These are phyloP conservation scores for Aureobasidium namibiae DNA, from an alignment of 2,329 filamentous ascomycete species.

Conservation along the genomic window DNA sequence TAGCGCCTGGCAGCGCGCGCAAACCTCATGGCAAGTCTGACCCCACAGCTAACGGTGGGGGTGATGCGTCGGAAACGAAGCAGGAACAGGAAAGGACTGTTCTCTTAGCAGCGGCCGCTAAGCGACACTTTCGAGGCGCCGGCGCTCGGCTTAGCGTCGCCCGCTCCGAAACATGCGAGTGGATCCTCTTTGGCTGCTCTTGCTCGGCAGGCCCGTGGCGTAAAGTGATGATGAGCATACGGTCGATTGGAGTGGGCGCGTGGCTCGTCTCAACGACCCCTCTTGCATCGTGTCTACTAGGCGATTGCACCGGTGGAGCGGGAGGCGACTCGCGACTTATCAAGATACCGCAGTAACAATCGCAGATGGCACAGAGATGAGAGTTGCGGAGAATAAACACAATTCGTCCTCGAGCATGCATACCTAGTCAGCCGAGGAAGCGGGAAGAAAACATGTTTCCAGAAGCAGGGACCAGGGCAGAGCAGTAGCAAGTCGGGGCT, in stretches of 20 bases:
- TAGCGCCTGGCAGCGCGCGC: slow-evolving; percentile 8
- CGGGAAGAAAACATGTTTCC: slow-evolving; percentile 10
- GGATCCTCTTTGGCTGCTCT: slow-evolving; percentile 4
- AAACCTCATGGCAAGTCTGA: slow-evolving; percentile 12
- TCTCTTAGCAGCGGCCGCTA: slow-evolving; percentile 1
- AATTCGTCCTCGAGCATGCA: neutral
- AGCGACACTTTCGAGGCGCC: slow-evolving; percentile 11
- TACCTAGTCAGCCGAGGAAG: slow-evolving; percentile 1
- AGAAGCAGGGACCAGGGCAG: slow-evolving; percentile 11
- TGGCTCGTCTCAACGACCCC: slow-evolving; percentile 10
- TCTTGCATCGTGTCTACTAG: neutral
- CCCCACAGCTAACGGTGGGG: slow-evolving; percentile 8
- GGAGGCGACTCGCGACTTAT: neutral
- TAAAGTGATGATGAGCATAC: slow-evolving; percentile 5
- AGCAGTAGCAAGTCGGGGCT: neutral
- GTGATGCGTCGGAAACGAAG: slow-evolving; percentile 12
- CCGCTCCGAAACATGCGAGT: slow-evolving; percentile 11
- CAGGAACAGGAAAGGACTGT: slow-evolving; percentile 9
- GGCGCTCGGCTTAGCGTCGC: slow-evolving; percentile 3
- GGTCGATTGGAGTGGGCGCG: neutral
- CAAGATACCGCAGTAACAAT: slow-evolving; percentile 7
- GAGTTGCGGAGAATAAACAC: slow-evolving; percentile 6
- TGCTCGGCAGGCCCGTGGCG: slow-evolving; percentile 5
- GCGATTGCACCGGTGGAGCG: neutral
- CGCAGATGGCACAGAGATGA: slow-evolving; percentile 5